A percentile compares a stretch with the other conserved stretches of the same genome.
These are phyloP conservation scores for Bipolaris sorokiniana DNA, from an alignment of 2,329 filamentous ascomycete genomes.

Conservation along the genomic window DNA sequence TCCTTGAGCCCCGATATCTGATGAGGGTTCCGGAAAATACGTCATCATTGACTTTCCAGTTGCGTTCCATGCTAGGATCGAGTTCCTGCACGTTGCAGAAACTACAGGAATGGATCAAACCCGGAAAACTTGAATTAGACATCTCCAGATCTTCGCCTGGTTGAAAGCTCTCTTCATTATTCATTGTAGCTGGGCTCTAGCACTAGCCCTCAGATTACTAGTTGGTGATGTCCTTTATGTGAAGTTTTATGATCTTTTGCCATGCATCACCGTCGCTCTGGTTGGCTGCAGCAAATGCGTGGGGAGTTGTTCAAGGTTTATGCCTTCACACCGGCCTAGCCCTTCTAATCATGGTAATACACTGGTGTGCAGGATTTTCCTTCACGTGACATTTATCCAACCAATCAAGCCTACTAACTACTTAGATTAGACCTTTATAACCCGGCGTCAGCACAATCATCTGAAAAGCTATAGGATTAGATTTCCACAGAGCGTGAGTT, in stretches of 20 bases:
- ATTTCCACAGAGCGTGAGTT: no score
- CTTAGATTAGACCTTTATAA: neutral
- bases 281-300: neutral
- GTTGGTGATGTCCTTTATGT: neutral
- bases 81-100: no score
- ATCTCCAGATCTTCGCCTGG: neutral
- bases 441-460: neutral
- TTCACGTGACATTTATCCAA: neutral
- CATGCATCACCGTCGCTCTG: neutral
- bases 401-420: neutral
- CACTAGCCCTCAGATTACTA: neutral
- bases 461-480: no score
- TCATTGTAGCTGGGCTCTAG: neutral
- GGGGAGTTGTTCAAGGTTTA: neutral
- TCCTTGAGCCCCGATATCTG: no score
- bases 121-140: no score
- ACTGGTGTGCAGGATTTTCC: neutral
- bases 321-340: neutral
- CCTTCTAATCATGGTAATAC: neutral
- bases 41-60: no score
- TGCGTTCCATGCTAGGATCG: no score
- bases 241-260: neutral
- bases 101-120: no score
- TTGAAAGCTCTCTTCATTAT: neutral
- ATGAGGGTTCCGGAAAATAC: no score